These are phyloP conservation scores for Ephemerocybe angulata DNA, from an alignment of 768 basidiomycete species.

Conservation along the genomic window DNA sequence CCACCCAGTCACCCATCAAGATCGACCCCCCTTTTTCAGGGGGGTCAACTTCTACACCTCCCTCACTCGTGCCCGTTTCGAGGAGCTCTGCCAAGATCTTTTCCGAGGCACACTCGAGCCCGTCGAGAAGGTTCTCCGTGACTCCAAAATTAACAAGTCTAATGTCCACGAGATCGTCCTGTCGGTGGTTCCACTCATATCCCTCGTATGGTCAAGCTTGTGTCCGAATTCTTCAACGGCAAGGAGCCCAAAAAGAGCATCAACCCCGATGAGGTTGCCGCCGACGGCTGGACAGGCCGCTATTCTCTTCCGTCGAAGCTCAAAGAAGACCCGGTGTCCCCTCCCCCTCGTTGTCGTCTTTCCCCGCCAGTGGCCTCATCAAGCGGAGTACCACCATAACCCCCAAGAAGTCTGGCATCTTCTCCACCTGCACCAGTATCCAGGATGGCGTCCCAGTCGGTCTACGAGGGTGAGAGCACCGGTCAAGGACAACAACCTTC, in stretches of 20 bases:
- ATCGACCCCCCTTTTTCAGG: conserved; percentile 97
- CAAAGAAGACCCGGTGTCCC: conserved; percentile 95
- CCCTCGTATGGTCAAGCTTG: conserved; percentile 93
- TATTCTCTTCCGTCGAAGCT: conserved; percentile 95
- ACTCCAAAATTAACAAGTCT: conserved; percentile 96
- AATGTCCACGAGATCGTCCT: conserved; percentile 96
- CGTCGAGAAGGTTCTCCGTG: conserved; percentile 96
- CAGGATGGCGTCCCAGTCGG: conserved; percentile 96
- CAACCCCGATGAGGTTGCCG: conserved; percentile 98
- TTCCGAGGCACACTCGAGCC: conserved; percentile 95
- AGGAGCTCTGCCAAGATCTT: conserved; percentile 91
- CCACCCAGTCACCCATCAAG: too few relatives aligned
- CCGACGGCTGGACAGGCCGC: conserved; percentile 98
- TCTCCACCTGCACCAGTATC: conserved; percentile 98
- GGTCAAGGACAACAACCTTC: conserved; percentile 98
- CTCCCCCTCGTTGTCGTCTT: conserved; percentile 86
- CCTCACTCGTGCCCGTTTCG: conserved; percentile 96
- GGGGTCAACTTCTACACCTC: conserved; percentile 99
- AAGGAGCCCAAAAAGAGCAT: conserved; percentile 99
- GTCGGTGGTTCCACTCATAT: conserved; percentile 99
- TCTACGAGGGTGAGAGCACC: conserved; percentile 97
- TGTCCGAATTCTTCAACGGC: conserved; percentile 97
- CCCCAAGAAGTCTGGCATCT: conserved; percentile 97
- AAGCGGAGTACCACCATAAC: conserved; percentile 98
- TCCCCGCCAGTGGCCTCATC: conserved; percentile 95